Evolutionary conservation across 1,139 yeast genomes (phyloP).

Genomic region (Wickerhamomyces sp.): DNA sequence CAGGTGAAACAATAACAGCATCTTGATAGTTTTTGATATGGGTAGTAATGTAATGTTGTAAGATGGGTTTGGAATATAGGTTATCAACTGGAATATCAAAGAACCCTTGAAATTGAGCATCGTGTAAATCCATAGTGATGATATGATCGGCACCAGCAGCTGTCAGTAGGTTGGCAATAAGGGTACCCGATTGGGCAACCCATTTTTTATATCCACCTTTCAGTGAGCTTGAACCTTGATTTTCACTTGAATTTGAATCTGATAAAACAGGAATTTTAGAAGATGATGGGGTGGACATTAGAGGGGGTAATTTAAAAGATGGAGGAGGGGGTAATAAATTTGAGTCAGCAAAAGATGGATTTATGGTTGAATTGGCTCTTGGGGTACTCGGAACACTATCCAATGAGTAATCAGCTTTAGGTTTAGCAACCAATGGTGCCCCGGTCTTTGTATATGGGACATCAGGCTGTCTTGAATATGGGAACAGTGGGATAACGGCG

Average conservation of each 20-base stretch:
- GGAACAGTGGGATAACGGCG: conserved; percentile 91
- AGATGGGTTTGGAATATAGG: conserved; percentile 75
- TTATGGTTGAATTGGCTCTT: conserved; percentile 27
- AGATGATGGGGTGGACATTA: neutral
- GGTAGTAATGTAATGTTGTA: conserved; percentile 74
- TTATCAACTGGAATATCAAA: conserved; percentile 93
- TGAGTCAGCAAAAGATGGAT: conserved; percentile 9
- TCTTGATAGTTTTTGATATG: conserved; percentile 69
- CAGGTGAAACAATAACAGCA: conserved; percentile 89
- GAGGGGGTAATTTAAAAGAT: too few species aligned
- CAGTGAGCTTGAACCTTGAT: conserved; percentile 14
- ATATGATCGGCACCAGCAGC: conserved; percentile 96
- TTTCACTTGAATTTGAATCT: conserved; percentile 24
- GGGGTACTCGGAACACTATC: conserved; percentile 68
- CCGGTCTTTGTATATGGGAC: conserved; percentile 75
- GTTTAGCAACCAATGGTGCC: conserved; percentile 49
- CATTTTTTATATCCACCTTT: conserved; percentile 83
- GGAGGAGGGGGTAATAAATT: conserved; percentile 9
- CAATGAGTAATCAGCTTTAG: conserved; percentile 44
- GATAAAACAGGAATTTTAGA: conserved; percentile 16
- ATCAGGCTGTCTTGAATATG: conserved; percentile 95
- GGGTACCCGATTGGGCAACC: conserved; percentile 94
- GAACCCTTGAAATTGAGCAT: conserved; percentile 91
- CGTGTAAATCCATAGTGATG: conserved; percentile 97
- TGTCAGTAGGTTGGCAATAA: conserved; percentile 81